Evolutionary conservation across 805 yeast species (phyloP).

Genomic region (Pichia paraexigua): DNA sequence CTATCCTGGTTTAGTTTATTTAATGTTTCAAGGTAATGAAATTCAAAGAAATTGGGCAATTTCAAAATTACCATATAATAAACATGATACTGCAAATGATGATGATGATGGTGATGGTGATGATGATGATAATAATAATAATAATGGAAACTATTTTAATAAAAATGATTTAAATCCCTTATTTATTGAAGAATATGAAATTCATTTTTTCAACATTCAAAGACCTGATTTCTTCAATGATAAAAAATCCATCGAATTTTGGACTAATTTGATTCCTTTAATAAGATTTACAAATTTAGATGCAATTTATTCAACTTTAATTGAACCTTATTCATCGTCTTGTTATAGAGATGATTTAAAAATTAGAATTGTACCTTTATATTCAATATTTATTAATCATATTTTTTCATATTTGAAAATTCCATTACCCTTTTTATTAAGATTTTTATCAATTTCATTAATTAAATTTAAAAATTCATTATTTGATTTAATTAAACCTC

Average conservation of each 20-base stretch:
- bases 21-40: slow-evolving; percentile 45
- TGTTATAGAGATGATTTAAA: slow-evolving; percentile 17
- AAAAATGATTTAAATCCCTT: slow-evolving; percentile 27
- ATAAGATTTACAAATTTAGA: slow-evolving; percentile 30
- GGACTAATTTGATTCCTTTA: slow-evolving; percentile 35
- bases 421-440: slow-evolving; percentile 49
- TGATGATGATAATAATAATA: neutral
- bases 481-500: slow-evolving; percentile 51
- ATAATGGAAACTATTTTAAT: neutral
- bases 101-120: neutral
- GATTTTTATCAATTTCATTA: slow-evolving; percentile 41
- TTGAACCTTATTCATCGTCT: slow-evolving; percentile 21
- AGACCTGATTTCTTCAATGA: slow-evolving; percentile 41
- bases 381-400: slow-evolving; percentile 41
- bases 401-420: slow-evolving; percentile 40
- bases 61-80: slow-evolving; percentile 21
- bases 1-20: slow-evolving; percentile 45
- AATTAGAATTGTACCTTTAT: slow-evolving; percentile 30
- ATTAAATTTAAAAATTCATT: slow-evolving; percentile 35
- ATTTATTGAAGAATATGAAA: slow-evolving; percentile 47
- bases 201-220: slow-evolving; percentile 46
- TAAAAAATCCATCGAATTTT: slow-evolving; percentile 35
- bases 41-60: slow-evolving; percentile 44
- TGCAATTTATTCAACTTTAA: slow-evolving; percentile 26
- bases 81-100: slow-evolving; percentile 9